These are phyloP conservation scores for Neocucurbitaria cava DNA, from an alignment of 2,329 filamentous ascomycete genomes.

Conservation along the genomic window DNA sequence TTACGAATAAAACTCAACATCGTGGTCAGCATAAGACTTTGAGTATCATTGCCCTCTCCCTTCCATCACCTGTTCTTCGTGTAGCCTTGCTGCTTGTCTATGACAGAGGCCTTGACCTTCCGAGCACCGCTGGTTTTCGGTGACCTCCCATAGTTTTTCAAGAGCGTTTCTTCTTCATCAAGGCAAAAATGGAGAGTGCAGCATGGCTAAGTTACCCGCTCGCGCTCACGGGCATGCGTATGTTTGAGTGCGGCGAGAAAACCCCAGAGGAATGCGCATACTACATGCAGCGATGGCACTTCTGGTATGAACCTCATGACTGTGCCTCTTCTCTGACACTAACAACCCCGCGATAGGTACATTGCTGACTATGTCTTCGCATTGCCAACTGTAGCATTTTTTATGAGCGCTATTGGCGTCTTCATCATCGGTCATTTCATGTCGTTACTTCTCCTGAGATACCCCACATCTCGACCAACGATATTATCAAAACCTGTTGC, in stretches of 20 bases:
- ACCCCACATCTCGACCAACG: constrained; percentile 7
- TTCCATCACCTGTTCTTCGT: no score
- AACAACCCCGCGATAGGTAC: constrained; percentile 50
- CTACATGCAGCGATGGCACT: constrained; percentile 56
- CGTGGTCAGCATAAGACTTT: no score
- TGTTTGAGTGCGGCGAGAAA: constrained; percentile 43
- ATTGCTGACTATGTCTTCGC: constrained; percentile 62
- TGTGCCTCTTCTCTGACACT: neutral
- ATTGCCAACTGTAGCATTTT: constrained; percentile 61
- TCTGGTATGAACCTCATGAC: constrained; percentile 48
- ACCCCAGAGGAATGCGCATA: constrained; percentile 56
- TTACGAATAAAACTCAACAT: no score
- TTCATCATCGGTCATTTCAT: constrained; percentile 55
- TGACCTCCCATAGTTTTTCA: no score
- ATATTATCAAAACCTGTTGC: constrained; percentile 24
- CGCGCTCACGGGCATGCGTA: constrained; percentile 21
- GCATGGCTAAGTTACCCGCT: constrained; percentile 27
- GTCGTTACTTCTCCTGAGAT: constrained; percentile 33
- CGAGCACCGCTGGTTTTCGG: no score
- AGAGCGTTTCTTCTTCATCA: neutral
- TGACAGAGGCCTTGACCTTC: no score
- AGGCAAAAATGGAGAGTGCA: neutral
- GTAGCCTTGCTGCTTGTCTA: no score
- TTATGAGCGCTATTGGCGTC: constrained; percentile 57
- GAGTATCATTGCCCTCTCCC: no score